Evolutionary conservation across 768 basidiomycete genomes (phyloP).

Genomic region (Pleurotus platypus): DNA sequence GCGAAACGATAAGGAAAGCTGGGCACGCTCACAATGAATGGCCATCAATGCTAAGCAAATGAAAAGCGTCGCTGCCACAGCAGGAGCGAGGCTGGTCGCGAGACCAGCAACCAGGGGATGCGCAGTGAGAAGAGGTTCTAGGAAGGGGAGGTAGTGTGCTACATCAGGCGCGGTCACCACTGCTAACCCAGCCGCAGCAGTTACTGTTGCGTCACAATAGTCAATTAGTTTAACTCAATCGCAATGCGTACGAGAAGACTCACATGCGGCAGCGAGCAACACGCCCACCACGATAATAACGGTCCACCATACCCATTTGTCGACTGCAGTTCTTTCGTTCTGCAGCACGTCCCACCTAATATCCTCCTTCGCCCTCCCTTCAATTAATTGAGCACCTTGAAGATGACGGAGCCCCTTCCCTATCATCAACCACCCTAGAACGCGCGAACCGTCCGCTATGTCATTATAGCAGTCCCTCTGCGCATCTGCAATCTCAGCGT

Average conservation of each 20-base stretch:
- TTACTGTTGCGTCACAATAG: conserved; percentile 39
- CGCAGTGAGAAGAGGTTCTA: conserved; percentile 45
- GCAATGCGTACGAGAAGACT: conserved; percentile 25
- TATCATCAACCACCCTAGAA: conserved; percentile 78
- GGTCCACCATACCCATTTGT: conserved; percentile 53
- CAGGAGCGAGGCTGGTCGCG: conserved; percentile 65
- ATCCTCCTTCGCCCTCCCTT: conserved; percentile 80
- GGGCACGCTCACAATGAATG: conserved; percentile 50
- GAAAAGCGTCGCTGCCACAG: conserved; percentile 58
- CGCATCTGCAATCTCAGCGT: conserved; percentile 65
- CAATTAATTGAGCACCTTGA: conserved; percentile 64
- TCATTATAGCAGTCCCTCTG: conserved; percentile 67
- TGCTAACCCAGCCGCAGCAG: conserved; percentile 65
- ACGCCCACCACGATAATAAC: conserved; percentile 46
- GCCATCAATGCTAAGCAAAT: conserved; percentile 46
- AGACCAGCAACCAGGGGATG: conserved; percentile 57
- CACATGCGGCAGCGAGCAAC: conserved; percentile 57
- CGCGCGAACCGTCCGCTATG: conserved; percentile 64
- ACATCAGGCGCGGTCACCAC: conserved; percentile 70
- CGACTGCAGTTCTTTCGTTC: conserved; percentile 44
- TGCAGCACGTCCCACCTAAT: conserved; percentile 79
- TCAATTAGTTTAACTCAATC: conserved; percentile 9
- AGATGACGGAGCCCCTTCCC: conserved; percentile 65
- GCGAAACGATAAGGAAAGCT: neutral
- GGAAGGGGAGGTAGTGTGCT: conserved; percentile 66